Evolutionary conservation across 1,139 yeast genomes (phyloP).

Genomic region (Kodamaea sp.): DNA sequence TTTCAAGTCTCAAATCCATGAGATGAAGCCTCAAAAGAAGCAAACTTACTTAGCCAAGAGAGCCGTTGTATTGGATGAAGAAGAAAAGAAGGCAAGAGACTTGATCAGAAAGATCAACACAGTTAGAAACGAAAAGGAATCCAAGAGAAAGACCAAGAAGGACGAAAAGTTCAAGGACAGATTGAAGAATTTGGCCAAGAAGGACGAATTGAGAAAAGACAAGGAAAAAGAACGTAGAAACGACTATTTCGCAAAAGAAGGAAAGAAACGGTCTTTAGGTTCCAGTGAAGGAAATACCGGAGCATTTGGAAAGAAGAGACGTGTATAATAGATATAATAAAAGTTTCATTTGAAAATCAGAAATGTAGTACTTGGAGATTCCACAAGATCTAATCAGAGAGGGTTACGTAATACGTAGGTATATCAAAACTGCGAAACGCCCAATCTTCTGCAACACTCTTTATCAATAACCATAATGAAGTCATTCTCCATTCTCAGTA

Average conservation of each 20-base stretch:
- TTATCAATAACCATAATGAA: constrained; percentile 10
- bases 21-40: constrained; percentile 86
- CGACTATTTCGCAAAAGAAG: constrained; percentile 76
- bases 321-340: constrained; percentile 11
- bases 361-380: too few relatives aligned
- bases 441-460: too few relatives aligned
- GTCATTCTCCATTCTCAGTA: constrained; percentile 4
- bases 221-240: constrained; percentile 84
- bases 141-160: constrained; percentile 74
- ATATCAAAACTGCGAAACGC: too few relatives aligned
- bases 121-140: constrained; percentile 80
- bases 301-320: constrained; percentile 37
- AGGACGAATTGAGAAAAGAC: constrained; percentile 68
- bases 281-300: constrained; percentile 38
- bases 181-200: constrained; percentile 71
- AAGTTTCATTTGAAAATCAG: too few relatives aligned
- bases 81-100: constrained; percentile 90
- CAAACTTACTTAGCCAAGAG: constrained; percentile 84
- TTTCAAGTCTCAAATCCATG: constrained; percentile 84
- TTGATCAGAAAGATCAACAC: constrained; percentile 87
- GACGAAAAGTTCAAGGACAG: constrained; percentile 74
- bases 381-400: too few relatives aligned
- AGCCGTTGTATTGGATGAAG: constrained; percentile 91
- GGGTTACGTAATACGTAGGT: too few relatives aligned
- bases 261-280: constrained; percentile 62